Conservation (phyloP, 208 protist genomes). For the Acanthamoeba triangularis region DNA sequence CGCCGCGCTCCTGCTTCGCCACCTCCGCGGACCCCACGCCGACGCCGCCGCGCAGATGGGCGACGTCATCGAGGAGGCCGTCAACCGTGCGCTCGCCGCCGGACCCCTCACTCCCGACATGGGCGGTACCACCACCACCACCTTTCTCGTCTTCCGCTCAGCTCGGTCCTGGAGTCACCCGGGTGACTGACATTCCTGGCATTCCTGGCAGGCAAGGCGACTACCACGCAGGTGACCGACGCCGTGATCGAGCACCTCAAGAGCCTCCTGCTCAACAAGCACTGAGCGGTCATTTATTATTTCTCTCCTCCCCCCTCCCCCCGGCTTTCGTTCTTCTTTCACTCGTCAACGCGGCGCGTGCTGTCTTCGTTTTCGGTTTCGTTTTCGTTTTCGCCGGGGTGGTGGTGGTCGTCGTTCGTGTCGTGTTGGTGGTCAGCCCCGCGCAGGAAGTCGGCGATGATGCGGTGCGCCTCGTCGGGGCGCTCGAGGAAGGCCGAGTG, state of each 20-base stretch:
- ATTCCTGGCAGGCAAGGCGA: slow-evolving; percentile 2
- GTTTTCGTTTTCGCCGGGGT: too few relatives aligned
- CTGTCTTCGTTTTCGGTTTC: background rate
- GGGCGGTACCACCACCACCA: background rate
- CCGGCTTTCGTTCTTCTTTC: too few relatives aligned
- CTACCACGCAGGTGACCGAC: slow-evolving; percentile 22
- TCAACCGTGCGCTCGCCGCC: slow-evolving; percentile 50
- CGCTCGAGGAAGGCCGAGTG: slow-evolving; percentile 50
- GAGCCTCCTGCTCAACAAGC: slow-evolving; percentile 37
- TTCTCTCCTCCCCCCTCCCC: too few relatives aligned
- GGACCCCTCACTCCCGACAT: slow-evolving; percentile 74
- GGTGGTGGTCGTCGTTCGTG: background rate
- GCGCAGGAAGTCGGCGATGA: slow-evolving; percentile 18
- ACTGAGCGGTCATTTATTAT: background rate
- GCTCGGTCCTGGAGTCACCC: too few relatives aligned
- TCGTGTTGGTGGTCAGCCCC: background rate
- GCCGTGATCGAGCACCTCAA: slow-evolving; percentile 34
- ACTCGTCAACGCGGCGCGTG: background rate
- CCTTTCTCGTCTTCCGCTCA: too few relatives aligned
- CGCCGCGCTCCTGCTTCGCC: slow-evolving; percentile 77
- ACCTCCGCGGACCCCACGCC: slow-evolving; percentile 65
- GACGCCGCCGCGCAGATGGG: slow-evolving; percentile 63
- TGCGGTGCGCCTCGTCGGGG: background rate
- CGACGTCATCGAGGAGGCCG: slow-evolving; percentile 71
- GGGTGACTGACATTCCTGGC: too few relatives aligned